Conservation (phyloP, 2,329 filamentous ascomycete species). For the Microdochium bolleyi region DNA sequence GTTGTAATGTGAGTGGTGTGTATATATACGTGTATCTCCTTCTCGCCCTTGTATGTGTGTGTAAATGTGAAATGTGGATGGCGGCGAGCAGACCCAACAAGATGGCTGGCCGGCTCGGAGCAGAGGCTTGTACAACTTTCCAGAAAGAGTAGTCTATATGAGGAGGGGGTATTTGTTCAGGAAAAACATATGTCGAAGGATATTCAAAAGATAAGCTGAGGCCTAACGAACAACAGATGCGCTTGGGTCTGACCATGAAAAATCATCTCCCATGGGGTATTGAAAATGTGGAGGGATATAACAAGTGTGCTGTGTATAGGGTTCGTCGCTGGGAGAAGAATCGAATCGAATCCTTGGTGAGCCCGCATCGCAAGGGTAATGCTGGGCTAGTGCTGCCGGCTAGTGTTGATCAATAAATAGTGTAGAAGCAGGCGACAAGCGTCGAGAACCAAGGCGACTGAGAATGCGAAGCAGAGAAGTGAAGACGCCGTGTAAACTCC, state of each 20-base stretch:
- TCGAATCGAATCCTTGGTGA: neutral
- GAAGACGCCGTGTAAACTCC: conserved; percentile 11
- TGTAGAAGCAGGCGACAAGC: neutral
- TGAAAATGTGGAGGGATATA: neutral
- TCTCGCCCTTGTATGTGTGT: neutral
- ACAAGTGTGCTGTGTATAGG: neutral
- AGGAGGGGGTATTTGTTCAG: neutral
- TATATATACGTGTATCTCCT: neutral
- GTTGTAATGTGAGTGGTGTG: neutral
- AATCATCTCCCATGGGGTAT: neutral
- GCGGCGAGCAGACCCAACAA: neutral
- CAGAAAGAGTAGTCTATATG: neutral
- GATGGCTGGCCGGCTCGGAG: neutral
- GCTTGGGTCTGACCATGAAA: neutral
- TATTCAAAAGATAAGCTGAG: neutral
- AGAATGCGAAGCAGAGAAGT: neutral
- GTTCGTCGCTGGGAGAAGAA: neutral
- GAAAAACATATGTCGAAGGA: neutral
- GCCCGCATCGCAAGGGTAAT: neutral
- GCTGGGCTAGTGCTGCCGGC: neutral
- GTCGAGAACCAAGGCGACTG: neutral
- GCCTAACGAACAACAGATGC: neutral
- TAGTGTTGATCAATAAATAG: neutral
- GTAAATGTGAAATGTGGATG: neutral
- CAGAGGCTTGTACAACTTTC: neutral